Evolutionary conservation across 2,329 filamentous ascomycete species (phyloP), one percentile per base, ranked within the genome.

Genomic region (Apiospora hydei): DNA sequence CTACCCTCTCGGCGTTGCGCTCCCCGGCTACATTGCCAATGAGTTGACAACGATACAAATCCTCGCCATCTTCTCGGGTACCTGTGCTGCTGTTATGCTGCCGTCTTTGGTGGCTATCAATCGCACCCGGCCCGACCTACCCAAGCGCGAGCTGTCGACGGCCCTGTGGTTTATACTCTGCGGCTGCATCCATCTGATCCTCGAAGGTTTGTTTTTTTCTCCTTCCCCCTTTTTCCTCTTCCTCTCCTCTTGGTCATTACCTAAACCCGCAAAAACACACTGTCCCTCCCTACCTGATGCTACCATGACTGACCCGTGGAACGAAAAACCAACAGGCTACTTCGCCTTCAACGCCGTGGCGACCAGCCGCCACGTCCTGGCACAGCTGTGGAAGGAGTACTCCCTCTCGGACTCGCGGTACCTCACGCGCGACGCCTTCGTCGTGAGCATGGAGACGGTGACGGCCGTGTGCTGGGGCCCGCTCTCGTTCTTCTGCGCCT

Each of bases 121-220:
- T 75, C 82, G 82, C 72, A 77, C 85, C 53, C 85, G 89, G 24
- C 89, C 90, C 1, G 84, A 81, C 13, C 78, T 94, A 70, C 83
- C 84, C 46, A 81, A 77, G 10, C 80, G 80, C 38, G 92, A 94
- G 75, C 85, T 90, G 66, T 76, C 87, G 16, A 88, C 88, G 5
- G 88, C 92, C 30, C 82, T 94, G 82, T 96, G 94, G 94, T 95
- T 95, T 80, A 87, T 92, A 30, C 85, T 96, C 18, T 93, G 92
- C 87, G 88, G 83, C 80, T 88, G 75, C 73, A 85, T 85, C 73
- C 83, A 85, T 73, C 70, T 84, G 30, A 81, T 84, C 74, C 82
- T 86, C 51, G 84, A 87, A 76, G 83, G 81, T 82, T 74, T 44
- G 71, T 72, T 64, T 24, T 14, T n/a, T 34, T 43, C 7, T 21